These are phyloP conservation scores for Saccharum officinarum DNA, from an alignment of 176 grass and related monocot genomes.

Conservation along the genomic window DNA sequence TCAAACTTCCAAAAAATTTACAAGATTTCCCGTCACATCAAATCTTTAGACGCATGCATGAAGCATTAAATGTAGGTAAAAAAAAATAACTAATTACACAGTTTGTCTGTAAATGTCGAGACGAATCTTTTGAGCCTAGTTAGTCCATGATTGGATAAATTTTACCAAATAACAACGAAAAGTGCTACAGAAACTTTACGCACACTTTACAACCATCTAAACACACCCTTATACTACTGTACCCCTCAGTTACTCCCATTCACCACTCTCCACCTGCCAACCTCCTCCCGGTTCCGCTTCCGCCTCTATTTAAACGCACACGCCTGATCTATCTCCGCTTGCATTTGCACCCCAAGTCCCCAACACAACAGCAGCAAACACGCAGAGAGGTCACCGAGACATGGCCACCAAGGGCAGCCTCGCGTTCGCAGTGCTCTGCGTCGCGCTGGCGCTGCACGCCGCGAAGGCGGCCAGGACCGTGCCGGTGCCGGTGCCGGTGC, in stretches of 20 bases:
- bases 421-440: slow-evolving; percentile 24
- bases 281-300: neutral
- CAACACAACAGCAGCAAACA: neutral
- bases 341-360: neutral
- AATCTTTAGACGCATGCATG: no score
- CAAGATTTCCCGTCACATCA: no score
- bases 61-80: no score
- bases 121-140: no score
- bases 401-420: slow-evolving; percentile 42
- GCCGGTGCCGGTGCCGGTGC: neutral
- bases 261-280: slow-evolving; percentile 25
- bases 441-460: slow-evolving; percentile 25
- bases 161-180: no score
- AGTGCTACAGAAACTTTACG: no score
- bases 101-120: no score
- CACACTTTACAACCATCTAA: no score
- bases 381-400: neutral
- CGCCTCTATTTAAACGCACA: slow-evolving; percentile 40
- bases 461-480: slow-evolving; percentile 12
- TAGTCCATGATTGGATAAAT: no score
- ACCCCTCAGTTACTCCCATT: neutral
- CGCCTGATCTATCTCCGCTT: neutral
- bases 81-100: no score
- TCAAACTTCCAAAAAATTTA: no score
- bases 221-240: neutral